Percentiles rank a stretch among this genome's conserved stretches.
Evolutionary conservation across 495 filamentous ascomycete genomes (phyloP).

Genomic region (Tuber indicum): DNA sequence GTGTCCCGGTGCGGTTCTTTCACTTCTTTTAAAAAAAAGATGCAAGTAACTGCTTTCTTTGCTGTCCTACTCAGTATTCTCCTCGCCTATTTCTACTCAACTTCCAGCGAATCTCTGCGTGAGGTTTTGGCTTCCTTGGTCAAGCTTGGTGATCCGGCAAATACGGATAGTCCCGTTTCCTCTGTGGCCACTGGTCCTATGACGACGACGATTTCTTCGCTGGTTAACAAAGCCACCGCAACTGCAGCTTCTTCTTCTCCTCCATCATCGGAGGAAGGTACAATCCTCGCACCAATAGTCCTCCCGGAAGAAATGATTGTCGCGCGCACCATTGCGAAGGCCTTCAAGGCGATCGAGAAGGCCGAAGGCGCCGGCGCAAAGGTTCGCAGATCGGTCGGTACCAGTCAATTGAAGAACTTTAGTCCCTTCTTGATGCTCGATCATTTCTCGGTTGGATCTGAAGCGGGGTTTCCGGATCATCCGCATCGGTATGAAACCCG

Average conservation of each 20-base stretch:
- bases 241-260: not conserved
- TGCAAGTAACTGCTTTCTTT: conserved; percentile 5
- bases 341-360: conserved; percentile 78
- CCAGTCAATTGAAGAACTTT: conserved; percentile 74
- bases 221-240: not conserved
- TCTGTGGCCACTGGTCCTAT: not conserved
- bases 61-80: conserved; percentile 3
- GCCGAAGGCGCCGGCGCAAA: conserved; percentile 82
- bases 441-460: conserved; percentile 74
- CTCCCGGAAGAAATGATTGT: conserved; percentile 54
- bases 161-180: not conserved
- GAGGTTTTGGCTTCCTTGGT: not conserved
- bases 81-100: conserved; percentile 6
- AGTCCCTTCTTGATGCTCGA: conserved; percentile 96
- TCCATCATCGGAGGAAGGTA: not conserved
- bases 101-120: not conserved
- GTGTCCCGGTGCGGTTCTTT: conserved; percentile 9
- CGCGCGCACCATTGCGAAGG: conserved; percentile 68
- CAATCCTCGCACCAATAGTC: not conserved
- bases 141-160: not conserved
- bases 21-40: conserved; percentile 12
- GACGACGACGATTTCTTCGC: not conserved
- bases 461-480: conserved; percentile 85
- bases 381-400: conserved; percentile 84
- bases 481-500: conserved; percentile 52